Evolutionary conservation across 495 filamentous ascomycete species (phyloP).

Genomic region (Neurospora tetraspora): DNA sequence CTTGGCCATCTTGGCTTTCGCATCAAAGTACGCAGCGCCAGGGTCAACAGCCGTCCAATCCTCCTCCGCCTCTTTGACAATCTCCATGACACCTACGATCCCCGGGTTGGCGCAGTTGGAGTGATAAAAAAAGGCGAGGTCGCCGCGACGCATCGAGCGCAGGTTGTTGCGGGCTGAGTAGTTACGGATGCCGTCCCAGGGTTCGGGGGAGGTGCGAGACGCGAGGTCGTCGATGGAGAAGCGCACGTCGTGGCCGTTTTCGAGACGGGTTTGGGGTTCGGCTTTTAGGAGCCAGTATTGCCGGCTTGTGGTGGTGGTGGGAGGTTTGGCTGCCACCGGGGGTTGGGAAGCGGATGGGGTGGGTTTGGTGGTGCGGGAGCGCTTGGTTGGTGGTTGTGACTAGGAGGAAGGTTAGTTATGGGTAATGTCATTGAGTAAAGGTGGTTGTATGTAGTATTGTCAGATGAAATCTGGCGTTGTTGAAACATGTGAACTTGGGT

Average conservation of each 20-base stretch:
- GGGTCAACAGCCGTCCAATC: slow-evolving; percentile 79
- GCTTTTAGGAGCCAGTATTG: slow-evolving; percentile 91
- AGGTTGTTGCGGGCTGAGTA: slow-evolving; percentile 74
- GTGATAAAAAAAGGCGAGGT: slow-evolving; percentile 95
- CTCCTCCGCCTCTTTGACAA: slow-evolving; percentile 68
- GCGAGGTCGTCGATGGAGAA: slow-evolving; percentile 92
- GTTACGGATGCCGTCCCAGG: slow-evolving; percentile 65
- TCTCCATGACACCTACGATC: slow-evolving; percentile 88
- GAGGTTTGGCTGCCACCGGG: neutral
- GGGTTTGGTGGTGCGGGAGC: neutral
- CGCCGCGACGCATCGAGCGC: slow-evolving; percentile 80
- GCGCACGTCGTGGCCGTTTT: slow-evolving; percentile 76
- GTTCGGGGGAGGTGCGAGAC: slow-evolving; percentile 58
- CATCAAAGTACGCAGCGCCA: slow-evolving; percentile 72
- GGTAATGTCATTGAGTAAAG: neutral
- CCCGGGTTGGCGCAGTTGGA: slow-evolving; percentile 89
- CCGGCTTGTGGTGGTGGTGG: neutral
- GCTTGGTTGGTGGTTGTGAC: slow-evolving; percentile 1
- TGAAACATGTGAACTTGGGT: neutral
- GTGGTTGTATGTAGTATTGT: neutral
- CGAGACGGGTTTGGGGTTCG: slow-evolving; percentile 76
- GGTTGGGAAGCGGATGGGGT: neutral
- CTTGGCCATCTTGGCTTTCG: slow-evolving; percentile 56
- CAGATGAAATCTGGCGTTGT: neutral
- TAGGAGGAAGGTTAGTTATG: neutral